phyloP scores from a whole-genome alignment of 805 yeast species.

The Priceomyces haplophilus region DNA sequence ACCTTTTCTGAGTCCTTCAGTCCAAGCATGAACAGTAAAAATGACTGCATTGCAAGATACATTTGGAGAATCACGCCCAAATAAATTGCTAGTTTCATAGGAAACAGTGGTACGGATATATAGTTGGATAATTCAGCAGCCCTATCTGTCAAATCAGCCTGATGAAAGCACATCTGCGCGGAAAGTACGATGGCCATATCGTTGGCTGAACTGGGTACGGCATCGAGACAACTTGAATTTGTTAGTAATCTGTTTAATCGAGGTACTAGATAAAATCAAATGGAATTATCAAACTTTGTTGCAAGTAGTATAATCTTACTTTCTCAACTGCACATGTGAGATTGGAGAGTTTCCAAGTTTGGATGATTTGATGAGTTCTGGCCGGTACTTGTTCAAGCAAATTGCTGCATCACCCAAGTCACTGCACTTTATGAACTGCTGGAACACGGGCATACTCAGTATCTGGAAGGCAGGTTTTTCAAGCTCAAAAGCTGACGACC shows the following conservation, averaged over 20 bases:
- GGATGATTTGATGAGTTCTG: conserved; percentile 9
- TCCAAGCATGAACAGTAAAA: conserved; percentile 6
- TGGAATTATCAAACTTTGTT: no score
- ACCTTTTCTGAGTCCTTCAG: conserved; percentile 5
- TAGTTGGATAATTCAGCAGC: conserved; percentile 6
- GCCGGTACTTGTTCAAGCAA: conserved; percentile 15
- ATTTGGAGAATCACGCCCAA: conserved; percentile 9
- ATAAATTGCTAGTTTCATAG: conserved; percentile 6
- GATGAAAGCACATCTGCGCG: conserved; percentile 25
- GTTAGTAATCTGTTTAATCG: neutral
- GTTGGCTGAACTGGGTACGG: conserved; percentile 8
- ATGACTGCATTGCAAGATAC: conserved; percentile 8
- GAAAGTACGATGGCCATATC: conserved; percentile 21
- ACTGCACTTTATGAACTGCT: conserved; percentile 14
- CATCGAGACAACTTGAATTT: conserved; percentile 8
- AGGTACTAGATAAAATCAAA: no score
- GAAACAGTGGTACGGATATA: conserved; percentile 7
- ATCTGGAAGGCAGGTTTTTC: conserved; percentile 4
- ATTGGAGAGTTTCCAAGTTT: conserved; percentile 4
- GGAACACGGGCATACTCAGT: conserved; percentile 9
- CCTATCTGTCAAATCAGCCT: conserved; percentile 16
- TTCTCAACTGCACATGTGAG: conserved; percentile 12
- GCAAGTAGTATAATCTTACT: conserved; percentile 8
- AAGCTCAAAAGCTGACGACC: conserved; percentile 1
- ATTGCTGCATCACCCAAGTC: conserved; percentile 17